Base-by-base conservation (phyloP, 106 monocot species). In the Dioscorea zingiberensis region DNA sequence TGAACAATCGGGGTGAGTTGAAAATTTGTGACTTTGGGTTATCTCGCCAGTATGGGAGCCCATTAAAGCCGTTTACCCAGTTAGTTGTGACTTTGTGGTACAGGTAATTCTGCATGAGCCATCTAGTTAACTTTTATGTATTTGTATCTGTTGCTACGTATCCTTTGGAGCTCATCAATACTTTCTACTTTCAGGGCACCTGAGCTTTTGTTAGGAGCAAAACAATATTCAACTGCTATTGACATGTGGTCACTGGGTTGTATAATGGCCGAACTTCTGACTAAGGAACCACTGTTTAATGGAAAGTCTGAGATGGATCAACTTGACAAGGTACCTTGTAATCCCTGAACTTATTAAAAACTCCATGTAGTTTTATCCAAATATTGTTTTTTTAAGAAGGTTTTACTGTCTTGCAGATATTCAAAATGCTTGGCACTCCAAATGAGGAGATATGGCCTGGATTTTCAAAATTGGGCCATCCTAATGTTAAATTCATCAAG, bases 81-180 rank as follows among this genome's bases (percentile, higher is more conserved):
- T 72, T 94, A 77, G 90, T 94, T 15, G 94, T 90, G 60, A 94
- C 90, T 76, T 82, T 87, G 75, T 94, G 94, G 94, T 94, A 90
- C 80, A 90, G 94, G 94, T 90, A 66, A 19, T 46, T 64, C 70
- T 59, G 24, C 22, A 45, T 23, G 6, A 30, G 19, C 25, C 21
- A 5, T 69, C 44, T 21, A 53, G 16, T 4, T 21, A 18, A 29
- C 32, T 58, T 53, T 64, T 15, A 16, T 65, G 63, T 10, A 13
- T n/a, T 47, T 53, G 47, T 51, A 7, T 23, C 11, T 62, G 10
- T 38, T 8, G 38, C 38, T 38, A 44, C n/a, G n/a, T 32, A 7
- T 22, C 13, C 6, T 19, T 62, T 32, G 19, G 11, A 13, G 16
- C 12, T 12, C 13, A 13, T 44, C 19, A 12, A 8, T 38, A 10